phyloP scores from a whole-genome alignment of 257 asterid species.

The Przewalskia tangutica region DNA sequence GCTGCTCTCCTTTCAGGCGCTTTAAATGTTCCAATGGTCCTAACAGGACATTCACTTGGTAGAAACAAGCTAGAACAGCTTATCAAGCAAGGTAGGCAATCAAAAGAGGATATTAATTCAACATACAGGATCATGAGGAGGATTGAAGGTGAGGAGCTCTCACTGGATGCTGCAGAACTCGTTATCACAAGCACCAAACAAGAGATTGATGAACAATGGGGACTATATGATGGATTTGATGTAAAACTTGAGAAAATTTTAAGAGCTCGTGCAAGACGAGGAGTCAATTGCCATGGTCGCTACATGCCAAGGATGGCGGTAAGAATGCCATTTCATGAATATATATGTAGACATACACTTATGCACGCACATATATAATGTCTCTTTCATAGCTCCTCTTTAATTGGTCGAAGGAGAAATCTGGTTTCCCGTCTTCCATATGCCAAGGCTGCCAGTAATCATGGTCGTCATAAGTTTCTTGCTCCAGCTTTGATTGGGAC shows the following conservation, averaged over 20 bases:
- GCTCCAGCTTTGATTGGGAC: neutral
- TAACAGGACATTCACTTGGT: conserved; percentile 79
- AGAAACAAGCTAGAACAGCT: conserved; percentile 83
- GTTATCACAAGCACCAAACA: conserved; percentile 78
- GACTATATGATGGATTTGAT: conserved; percentile 76
- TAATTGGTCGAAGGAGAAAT: neutral
- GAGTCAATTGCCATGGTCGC: conserved; percentile 73
- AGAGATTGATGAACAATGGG: conserved; percentile 92
- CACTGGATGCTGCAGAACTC: conserved; percentile 73
- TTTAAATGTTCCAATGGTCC: conserved; percentile 77
- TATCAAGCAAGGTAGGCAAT: conserved; percentile 67
- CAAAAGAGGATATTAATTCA: conserved; percentile 77
- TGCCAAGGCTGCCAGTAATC: neutral
- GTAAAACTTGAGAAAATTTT: conserved; percentile 68
- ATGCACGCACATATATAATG: neutral
- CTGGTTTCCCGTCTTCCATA: neutral
- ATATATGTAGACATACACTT: neutral
- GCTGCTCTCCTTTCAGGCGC: conserved; percentile 86
- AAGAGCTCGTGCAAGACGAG: conserved; percentile 70
- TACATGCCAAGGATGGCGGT: conserved; percentile 93
- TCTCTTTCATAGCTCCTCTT: neutral
- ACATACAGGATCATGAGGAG: conserved; percentile 78
- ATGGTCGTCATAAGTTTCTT: neutral
- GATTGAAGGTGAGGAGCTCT: conserved; percentile 76
- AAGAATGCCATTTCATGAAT: conserved; percentile 7